Percentiles rank a stretch among this genome's conserved stretches.
These are phyloP conservation scores for Neofusicoccum sp. DNA, from an alignment of 2,329 filamentous ascomycete genomes.

Conservation along the genomic window DNA sequence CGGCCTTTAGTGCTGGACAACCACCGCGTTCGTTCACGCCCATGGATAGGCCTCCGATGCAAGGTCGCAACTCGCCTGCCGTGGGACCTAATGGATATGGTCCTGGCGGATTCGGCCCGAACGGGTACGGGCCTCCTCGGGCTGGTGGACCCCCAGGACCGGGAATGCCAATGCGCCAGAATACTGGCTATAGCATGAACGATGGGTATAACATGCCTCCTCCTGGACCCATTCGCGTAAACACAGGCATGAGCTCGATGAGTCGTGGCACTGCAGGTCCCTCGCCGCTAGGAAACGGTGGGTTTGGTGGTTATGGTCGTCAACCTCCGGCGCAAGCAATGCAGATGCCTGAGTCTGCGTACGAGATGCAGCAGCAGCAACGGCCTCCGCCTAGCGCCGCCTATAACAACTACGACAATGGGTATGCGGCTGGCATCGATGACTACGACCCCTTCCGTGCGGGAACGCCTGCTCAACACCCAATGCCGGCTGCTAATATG, in stretches of 20 bases:
- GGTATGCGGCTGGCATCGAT: background rate
- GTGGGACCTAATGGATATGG: background rate
- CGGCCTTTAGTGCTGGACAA: constrained; percentile 10
- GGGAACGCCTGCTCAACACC: background rate
- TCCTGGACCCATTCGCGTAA: constrained; percentile 13
- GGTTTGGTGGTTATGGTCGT: constrained; percentile 4
- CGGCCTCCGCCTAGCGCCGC: background rate
- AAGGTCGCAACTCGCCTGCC: constrained; percentile 20
- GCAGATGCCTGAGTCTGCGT: constrained; percentile 9
- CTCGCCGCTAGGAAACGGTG: background rate
- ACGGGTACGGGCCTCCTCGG: constrained; percentile 31
- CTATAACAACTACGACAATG: background rate
- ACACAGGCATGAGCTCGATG: constrained; percentile 17
- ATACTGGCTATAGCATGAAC: constrained; percentile 28
- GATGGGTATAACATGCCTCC: constrained; percentile 7
- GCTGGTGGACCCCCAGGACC: constrained; percentile 35
- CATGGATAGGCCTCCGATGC: constrained; percentile 32
- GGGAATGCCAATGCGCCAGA: constrained; percentile 25
- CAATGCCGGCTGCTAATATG: constrained; percentile 1
- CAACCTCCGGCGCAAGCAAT: constrained; percentile 30
- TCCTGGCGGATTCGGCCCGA: constrained; percentile 16
- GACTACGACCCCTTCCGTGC: constrained; percentile 19
- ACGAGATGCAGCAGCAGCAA: constrained; percentile 19
- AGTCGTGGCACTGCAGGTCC: constrained; percentile 4
- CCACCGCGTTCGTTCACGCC: constrained; percentile 23